Evolutionary conservation across 352 stramenopile species (phyloP), one percentile per base, ranked within the genome.

Genomic region (Blastocystis sp.): DNA sequence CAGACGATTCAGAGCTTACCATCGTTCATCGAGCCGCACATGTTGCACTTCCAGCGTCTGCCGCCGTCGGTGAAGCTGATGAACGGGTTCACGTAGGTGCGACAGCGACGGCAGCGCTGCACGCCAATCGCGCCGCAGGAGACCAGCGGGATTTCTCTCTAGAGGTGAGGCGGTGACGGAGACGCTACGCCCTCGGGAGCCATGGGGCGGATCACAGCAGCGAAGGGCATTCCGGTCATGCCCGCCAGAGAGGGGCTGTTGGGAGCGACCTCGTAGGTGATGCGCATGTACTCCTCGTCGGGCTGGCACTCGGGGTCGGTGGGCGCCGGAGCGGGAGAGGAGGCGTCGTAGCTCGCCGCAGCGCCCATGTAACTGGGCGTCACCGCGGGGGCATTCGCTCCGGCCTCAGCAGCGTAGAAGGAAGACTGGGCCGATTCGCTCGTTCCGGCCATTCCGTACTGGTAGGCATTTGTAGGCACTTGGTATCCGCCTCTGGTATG

Each of bases 1-100:
- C 2, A n/a, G 23, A 4, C 10, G 23, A 10, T 28, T 59, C 45
- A 69, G 40, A 5, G 19, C 40, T n/a, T 40, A 88, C 77, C 77
- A 78, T 96, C 93, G 88, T 96, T 97, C 34, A 94, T 86, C 77
- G 94, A 92, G 7, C 91, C 91, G 89, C 94, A 97, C 77, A 97
- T 93, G 90, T 96, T 96, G 89, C 93, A 97, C 59, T 92, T 89
- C 94, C 94, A 97, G 48, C 90, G 87, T 34, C 93, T 89, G 40
- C 94, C 94, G 88, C 94, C 93, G 79, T 96, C 94, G 4, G 93
- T 84, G 91, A 92, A 97, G 10, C 89, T 88, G 7, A 96, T 93
- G 84, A 95, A 97, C 7, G 94, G 93, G 89, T 97, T 97, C 64
- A 97, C 94, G 91, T 97, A 97, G n/a, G 93, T 94, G 59, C 94